Evolutionary conservation across 352 stramenopile species (phyloP).

Genomic region (Globisporangium heterothallicum): DNA sequence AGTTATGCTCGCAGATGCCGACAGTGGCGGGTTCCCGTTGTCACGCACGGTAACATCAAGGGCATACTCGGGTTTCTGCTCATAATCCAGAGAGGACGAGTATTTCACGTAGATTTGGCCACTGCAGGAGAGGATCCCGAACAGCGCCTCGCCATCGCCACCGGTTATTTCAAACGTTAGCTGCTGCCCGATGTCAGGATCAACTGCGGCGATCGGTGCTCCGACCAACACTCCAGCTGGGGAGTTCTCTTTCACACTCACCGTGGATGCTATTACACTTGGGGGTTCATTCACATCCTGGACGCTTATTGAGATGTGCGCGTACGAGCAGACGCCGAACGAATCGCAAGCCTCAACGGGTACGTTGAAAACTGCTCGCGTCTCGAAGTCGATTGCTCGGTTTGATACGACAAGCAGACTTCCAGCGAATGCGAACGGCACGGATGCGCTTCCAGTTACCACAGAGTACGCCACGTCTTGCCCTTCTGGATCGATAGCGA

Average conservation of each 20-base stretch:
- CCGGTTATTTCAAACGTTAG: conserved; percentile 18
- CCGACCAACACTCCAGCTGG: conserved; percentile 15
- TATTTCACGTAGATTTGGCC: conserved; percentile 44
- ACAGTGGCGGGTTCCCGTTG: conserved; percentile 31
- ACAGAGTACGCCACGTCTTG: conserved; percentile 6
- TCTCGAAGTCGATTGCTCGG: conserved; percentile 7
- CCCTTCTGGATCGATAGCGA: conserved; percentile 9
- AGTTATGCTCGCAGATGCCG: conserved; percentile 16
- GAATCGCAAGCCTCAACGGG: conserved; percentile 1
- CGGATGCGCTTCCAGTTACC: background rate
- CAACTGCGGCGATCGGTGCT: conserved; percentile 15
- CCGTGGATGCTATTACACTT: background rate
- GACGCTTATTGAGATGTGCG: background rate
- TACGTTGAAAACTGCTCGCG: conserved; percentile 2
- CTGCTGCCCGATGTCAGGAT: conserved; percentile 26
- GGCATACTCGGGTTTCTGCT: conserved; percentile 14
- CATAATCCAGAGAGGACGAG: conserved; percentile 33
- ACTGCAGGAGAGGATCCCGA: conserved; percentile 41
- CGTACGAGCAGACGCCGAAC: background rate
- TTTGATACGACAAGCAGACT: conserved; percentile 1
- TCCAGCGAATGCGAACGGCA: conserved; percentile 2
- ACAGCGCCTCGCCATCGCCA: conserved; percentile 23
- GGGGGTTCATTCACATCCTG: conserved; percentile 7
- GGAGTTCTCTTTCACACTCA: conserved; percentile 14
- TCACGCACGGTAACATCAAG: conserved; percentile 34